phyloP scores from a whole-genome alignment of 2,329 filamentous ascomycete genomes.

The Alternaria conjuncta region DNA sequence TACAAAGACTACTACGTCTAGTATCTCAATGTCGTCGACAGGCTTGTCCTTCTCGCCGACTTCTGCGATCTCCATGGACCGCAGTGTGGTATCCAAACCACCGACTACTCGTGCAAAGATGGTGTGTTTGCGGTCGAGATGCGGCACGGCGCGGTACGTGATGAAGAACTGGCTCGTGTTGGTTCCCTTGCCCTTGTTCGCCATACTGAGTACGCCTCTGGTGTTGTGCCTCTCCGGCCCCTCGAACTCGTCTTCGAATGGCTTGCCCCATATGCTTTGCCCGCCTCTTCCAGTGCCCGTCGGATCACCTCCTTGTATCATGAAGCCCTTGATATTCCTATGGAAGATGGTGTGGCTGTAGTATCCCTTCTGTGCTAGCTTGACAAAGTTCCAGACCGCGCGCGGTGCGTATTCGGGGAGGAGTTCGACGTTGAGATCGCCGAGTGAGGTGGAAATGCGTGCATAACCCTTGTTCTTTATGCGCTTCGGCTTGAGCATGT shows the following conservation, averaged over 20 bases:
- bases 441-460: slow-evolving; percentile 83
- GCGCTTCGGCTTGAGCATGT: slow-evolving; percentile 88
- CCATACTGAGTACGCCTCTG: slow-evolving; percentile 87
- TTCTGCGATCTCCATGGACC: slow-evolving; percentile 76
- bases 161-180: slow-evolving; percentile 97
- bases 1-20: slow-evolving; percentile 83
- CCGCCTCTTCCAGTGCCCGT: slow-evolving; percentile 93
- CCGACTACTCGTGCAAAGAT: slow-evolving; percentile 88
- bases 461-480: slow-evolving; percentile 92
- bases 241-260: slow-evolving; percentile 92
- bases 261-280: slow-evolving; percentile 88
- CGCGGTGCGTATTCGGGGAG: slow-evolving; percentile 90
- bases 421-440: slow-evolving; percentile 85
- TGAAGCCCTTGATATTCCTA: slow-evolving; percentile 92
- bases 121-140: slow-evolving; percentile 96
- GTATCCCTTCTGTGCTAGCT: slow-evolving; percentile 86
- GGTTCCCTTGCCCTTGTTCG: slow-evolving; percentile 98
- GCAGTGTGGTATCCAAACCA: slow-evolving; percentile 72
- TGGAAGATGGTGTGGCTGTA: slow-evolving; percentile 87
- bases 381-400: slow-evolving; percentile 96
- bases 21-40: slow-evolving; percentile 77
- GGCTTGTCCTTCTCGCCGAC: slow-evolving; percentile 79
- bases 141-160: slow-evolving; percentile 81
- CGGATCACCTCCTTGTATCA: slow-evolving; percentile 97
- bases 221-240: slow-evolving; percentile 83